phyloP scores from a whole-genome alignment of 2,329 filamentous ascomycete species.

The Trichoderma citrinoviride region DNA sequence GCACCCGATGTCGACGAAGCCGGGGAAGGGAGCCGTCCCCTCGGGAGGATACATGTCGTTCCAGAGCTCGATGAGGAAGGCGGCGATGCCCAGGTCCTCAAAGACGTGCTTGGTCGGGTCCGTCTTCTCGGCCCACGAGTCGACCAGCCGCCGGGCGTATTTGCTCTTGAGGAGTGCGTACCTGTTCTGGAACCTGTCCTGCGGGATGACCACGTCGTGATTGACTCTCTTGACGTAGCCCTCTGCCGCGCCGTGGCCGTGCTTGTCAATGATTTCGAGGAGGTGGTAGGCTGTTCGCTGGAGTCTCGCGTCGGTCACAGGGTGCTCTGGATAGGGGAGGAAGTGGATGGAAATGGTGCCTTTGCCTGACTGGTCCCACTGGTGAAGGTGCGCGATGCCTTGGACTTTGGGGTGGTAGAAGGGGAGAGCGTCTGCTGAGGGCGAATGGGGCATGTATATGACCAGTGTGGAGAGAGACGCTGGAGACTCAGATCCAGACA shows the following conservation, averaged over 20 bases:
- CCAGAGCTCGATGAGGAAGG: conserved; percentile 93
- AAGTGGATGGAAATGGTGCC: conserved; percentile 62
- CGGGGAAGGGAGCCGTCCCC: conserved; percentile 59
- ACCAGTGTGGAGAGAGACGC: conserved; percentile 43
- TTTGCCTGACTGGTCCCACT: conserved; percentile 46
- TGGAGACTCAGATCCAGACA: neutral
- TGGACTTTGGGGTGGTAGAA: conserved; percentile 84
- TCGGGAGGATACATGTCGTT: conserved; percentile 67
- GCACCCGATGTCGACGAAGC: conserved; percentile 94
- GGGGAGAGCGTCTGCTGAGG: conserved; percentile 62
- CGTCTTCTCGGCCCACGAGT: conserved; percentile 81
- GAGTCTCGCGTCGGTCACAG: conserved; percentile 46
- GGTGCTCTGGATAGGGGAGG: conserved; percentile 45
- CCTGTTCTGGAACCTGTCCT: conserved; percentile 74
- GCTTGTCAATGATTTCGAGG: conserved; percentile 67
- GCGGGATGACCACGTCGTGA: conserved; percentile 78
- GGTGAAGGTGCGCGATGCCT: conserved; percentile 73
- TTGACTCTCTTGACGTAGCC: conserved; percentile 77
- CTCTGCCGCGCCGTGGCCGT: conserved; percentile 60
- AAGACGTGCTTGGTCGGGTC: conserved; percentile 92
- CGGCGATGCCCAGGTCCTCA: conserved; percentile 86
- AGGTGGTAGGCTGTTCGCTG: conserved; percentile 67
- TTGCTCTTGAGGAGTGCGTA: conserved; percentile 76
- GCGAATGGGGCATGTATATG: conserved; percentile 74
- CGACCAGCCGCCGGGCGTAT: conserved; percentile 69